These are phyloP conservation scores for Huiozyma naganishii DNA, from an alignment of 805 yeast species.

Conservation along the genomic window DNA sequence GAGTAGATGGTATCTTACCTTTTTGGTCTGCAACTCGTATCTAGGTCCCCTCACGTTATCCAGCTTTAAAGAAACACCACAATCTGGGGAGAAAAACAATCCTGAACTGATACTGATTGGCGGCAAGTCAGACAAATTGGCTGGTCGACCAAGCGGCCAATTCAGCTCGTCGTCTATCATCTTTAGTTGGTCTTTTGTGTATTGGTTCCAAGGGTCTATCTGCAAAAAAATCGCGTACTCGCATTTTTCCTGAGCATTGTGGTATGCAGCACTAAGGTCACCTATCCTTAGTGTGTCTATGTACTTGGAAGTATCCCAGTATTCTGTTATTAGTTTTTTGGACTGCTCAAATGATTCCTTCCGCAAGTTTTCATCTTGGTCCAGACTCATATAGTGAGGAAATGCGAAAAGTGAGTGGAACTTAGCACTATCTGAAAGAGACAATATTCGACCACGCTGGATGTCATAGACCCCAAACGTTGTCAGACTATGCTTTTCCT, in stretches of 20 bases:
- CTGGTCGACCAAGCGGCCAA: slow-evolving; percentile 73
- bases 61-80: slow-evolving; percentile 49
- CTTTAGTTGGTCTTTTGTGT: slow-evolving; percentile 38
- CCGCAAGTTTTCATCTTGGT: slow-evolving; percentile 30
- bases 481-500: slow-evolving; percentile 38
- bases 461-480: slow-evolving; percentile 59
- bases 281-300: slow-evolving; percentile 40
- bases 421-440: slow-evolving; percentile 52
- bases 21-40: slow-evolving; percentile 33
- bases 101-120: slow-evolving; percentile 42
- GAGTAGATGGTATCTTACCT: slow-evolving; percentile 33
- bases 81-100: slow-evolving; percentile 77
- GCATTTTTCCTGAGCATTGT: slow-evolving; percentile 38
- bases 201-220: slow-evolving; percentile 46
- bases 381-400: slow-evolving; percentile 40
- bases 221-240: slow-evolving; percentile 66
- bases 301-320: slow-evolving; percentile 34
- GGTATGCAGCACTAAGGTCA: slow-evolving; percentile 19
- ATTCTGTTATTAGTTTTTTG: slow-evolving; percentile 34
- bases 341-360: slow-evolving; percentile 34
- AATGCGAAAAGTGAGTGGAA: slow-evolving; percentile 51
- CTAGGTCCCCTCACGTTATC: slow-evolving; percentile 42
- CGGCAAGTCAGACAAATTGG: slow-evolving; percentile 42
- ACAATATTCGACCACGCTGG: slow-evolving; percentile 49
- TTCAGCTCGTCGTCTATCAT: slow-evolving; percentile 62